Percentiles rank a stretch among this genome's conserved stretches.
These are phyloP conservation scores for Geotrichum siamense DNA, from an alignment of 1,139 yeast species.

Conservation along the genomic window DNA sequence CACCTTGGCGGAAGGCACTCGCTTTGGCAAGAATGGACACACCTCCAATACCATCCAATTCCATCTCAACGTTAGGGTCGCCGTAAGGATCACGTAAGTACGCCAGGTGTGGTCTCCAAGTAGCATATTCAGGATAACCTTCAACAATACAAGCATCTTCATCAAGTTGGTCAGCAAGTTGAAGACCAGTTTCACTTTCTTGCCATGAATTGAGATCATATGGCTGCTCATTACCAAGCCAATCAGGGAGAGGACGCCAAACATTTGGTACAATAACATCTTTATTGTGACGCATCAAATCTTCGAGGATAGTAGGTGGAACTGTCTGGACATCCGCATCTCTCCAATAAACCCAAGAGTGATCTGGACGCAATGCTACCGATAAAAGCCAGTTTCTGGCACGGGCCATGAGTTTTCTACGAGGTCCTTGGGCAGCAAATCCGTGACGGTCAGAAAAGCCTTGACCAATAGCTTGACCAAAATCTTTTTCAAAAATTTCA, in stretches of 20 bases:
- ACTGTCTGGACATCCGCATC: constrained; percentile 64
- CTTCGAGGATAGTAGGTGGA: constrained; percentile 56
- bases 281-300: constrained; percentile 55
- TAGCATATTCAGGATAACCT: constrained; percentile 86
- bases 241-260: constrained; percentile 87
- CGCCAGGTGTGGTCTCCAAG: constrained; percentile 89
- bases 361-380: constrained; percentile 58
- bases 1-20: constrained; percentile 67
- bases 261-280: constrained; percentile 80
- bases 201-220: constrained; percentile 90
- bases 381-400: constrained; percentile 66
- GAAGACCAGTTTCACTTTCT: constrained; percentile 76
- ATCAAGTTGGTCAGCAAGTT: constrained; percentile 65
- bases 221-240: constrained; percentile 86
- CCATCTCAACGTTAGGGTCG: constrained; percentile 80
- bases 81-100: constrained; percentile 82
- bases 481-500: constrained; percentile 55
- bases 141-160: constrained; percentile 90
- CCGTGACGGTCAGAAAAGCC: constrained; percentile 81
- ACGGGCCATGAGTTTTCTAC: constrained; percentile 65
- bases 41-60: constrained; percentile 86
- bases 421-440: constrained; percentile 65
- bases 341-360: constrained; percentile 73
- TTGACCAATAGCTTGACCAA: constrained; percentile 65
- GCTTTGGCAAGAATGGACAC: constrained; percentile 80